Conservation (phyloP, 257 asterid species). For the Solanum rostratum region DNA sequence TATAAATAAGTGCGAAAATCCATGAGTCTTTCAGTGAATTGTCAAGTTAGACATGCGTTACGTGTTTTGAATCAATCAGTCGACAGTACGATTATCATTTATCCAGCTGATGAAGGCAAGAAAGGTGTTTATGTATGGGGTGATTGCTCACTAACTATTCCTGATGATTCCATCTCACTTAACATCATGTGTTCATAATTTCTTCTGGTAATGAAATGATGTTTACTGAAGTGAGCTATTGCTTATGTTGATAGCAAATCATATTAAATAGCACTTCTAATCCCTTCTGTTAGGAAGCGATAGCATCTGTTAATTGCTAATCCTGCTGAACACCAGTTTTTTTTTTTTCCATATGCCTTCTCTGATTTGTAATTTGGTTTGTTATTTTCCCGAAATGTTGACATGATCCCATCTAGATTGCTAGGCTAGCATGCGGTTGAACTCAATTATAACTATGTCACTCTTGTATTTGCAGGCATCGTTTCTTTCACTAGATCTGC, state of each 20-base stretch:
- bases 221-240: background rate
- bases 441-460: background rate
- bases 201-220: background rate
- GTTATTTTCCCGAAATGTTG: background rate
- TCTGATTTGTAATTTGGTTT: background rate
- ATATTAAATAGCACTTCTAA: background rate
- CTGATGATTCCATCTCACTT: background rate
- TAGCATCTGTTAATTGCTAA: background rate
- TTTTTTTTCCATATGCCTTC: background rate
- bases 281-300: background rate
- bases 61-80: background rate
- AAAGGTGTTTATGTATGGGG: background rate
- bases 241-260: background rate
- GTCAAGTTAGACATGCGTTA: background rate
- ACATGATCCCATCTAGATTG: background rate
- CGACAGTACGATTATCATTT: background rate
- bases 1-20: background rate
- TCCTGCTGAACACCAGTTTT: background rate
- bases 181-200: background rate
- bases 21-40: background rate
- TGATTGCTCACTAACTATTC: background rate
- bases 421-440: background rate
- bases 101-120: background rate
- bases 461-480: slow-evolving; percentile 49
- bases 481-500: slow-evolving; percentile 70